A percentile compares a stretch with the other conserved stretches of the same genome.
Evolutionary conservation across 2,329 filamentous ascomycete species (phyloP).

Genomic region (Exophiala sp.): DNA sequence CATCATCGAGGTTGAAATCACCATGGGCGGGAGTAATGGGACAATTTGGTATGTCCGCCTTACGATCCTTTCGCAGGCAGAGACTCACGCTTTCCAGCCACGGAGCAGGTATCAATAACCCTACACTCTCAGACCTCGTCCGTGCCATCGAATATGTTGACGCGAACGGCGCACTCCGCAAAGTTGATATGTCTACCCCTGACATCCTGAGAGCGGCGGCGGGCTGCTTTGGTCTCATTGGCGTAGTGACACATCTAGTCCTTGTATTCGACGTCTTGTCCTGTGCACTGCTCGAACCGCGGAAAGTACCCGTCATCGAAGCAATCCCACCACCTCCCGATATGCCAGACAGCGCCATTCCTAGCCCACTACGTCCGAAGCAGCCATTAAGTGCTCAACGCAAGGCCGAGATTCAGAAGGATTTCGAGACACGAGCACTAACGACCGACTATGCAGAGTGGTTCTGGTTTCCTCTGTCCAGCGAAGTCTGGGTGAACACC

Average conservation of each 20-base stretch:
- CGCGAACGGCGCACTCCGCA: constrained; percentile 36
- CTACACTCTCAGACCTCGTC: constrained; percentile 47
- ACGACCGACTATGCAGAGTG: constrained; percentile 48
- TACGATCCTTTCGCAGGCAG: neutral
- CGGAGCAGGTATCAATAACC: constrained; percentile 44
- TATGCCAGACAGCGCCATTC: constrained; percentile 18
- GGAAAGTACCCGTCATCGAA: constrained; percentile 35
- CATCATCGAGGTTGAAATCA: constrained; percentile 50
- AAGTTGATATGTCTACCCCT: constrained; percentile 40
- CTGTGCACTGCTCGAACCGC: constrained; percentile 46
- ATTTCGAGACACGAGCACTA: constrained; percentile 40
- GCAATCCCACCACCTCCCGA: constrained; percentile 23
- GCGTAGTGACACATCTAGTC: constrained; percentile 49
- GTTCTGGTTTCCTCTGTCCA: constrained; percentile 51
- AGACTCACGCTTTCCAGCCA: constrained; percentile 40
- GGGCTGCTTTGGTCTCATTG: constrained; percentile 47
- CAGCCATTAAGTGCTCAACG: constrained; percentile 15
- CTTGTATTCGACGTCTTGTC: constrained; percentile 47
- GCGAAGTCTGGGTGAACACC: constrained; percentile 46
- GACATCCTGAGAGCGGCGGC: constrained; percentile 42
- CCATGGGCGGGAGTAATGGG: constrained; percentile 45
- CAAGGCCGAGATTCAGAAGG: constrained; percentile 26
- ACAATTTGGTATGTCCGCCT: constrained; percentile 18
- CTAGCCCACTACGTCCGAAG: constrained; percentile 16
- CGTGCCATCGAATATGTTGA: constrained; percentile 49